A percentile compares a stretch with the other conserved stretches of the same genome.
Conservation (phyloP, 2,329 filamentous ascomycete genomes). For the Beauveria pseudobassiana region DNA sequence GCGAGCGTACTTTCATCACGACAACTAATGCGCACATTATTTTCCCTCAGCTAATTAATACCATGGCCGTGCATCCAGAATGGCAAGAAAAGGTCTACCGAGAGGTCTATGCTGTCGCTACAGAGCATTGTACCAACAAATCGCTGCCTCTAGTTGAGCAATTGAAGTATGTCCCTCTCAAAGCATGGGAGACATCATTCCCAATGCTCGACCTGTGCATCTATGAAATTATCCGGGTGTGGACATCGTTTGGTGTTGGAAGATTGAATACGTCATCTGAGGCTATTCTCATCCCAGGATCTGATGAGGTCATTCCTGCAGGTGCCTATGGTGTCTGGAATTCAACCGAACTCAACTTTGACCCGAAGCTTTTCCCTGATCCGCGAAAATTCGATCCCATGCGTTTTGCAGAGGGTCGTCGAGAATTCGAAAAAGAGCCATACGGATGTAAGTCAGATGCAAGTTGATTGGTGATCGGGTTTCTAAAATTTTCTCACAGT, state of each 20-base stretch:
- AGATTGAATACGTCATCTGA: background rate
- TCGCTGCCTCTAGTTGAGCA: slow-evolving; percentile 11
- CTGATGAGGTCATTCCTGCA: slow-evolving; percentile 18
- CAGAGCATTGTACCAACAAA: background rate
- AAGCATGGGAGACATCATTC: slow-evolving; percentile 14
- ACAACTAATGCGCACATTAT: background rate
- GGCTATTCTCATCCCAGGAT: background rate
- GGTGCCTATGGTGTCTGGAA: slow-evolving; percentile 18
- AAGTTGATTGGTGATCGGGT: background rate
- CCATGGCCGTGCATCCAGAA: background rate
- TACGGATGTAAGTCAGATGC: slow-evolving; percentile 12
- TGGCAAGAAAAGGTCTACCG: background rate
- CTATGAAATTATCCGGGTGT: slow-evolving; percentile 16
- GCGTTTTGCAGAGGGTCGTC: slow-evolving; percentile 13
- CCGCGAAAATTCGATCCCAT: slow-evolving; percentile 15
- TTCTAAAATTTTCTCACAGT: slow-evolving; percentile 4
- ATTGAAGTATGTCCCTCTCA: slow-evolving; percentile 11
- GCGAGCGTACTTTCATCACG: background rate
- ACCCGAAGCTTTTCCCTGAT: slow-evolving; percentile 17
- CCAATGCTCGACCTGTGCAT: slow-evolving; percentile 14
- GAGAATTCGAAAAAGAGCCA: background rate
- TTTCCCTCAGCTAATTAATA: background rate
- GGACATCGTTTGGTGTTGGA: slow-evolving; percentile 11
- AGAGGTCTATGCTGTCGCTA: background rate
- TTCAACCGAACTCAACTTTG: slow-evolving; percentile 18